A percentile compares a stretch with the other conserved stretches of the same genome.
These are phyloP conservation scores for Blastobotrys raffinosifermentans DNA, from an alignment of 1,139 yeast genomes.

Conservation along the genomic window DNA sequence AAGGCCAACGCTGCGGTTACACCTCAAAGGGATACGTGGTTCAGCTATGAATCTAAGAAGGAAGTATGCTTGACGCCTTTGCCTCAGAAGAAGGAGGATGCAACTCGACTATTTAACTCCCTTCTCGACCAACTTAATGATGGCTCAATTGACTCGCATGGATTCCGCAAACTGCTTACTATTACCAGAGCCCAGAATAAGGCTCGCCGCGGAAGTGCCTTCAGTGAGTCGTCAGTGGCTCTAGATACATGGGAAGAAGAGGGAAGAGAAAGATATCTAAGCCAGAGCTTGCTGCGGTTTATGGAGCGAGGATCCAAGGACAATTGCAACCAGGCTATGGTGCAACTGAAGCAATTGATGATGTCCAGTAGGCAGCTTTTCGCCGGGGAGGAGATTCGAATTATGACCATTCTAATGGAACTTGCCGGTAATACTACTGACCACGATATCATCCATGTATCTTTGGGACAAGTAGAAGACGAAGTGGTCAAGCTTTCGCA, in stretches of 20 bases:
- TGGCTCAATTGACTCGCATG: conserved; percentile 21
- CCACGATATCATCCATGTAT: conserved; percentile 17
- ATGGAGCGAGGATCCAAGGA: conserved; percentile 15
- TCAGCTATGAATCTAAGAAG: conserved; percentile 16
- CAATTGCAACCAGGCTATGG: conserved; percentile 20
- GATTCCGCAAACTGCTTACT: conserved; percentile 22
- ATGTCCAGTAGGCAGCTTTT: conserved; percentile 14
- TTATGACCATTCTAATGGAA: conserved; percentile 16
- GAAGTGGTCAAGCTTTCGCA: conserved; percentile 12
- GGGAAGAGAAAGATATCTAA: conserved; percentile 16
- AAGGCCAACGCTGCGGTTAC: no score
- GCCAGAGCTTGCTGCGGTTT: conserved; percentile 16
- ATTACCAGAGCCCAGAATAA: conserved; percentile 18
- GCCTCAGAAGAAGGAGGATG: conserved; percentile 21
- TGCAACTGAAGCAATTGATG: conserved; percentile 19
- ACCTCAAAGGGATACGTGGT: no score
- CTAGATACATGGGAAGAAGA: conserved; percentile 20
- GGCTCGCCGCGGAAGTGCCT: neutral
- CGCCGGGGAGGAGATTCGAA: conserved; percentile 12
- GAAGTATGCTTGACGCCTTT: conserved; percentile 20
- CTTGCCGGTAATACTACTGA: conserved; percentile 15
- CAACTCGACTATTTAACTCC: conserved; percentile 19
- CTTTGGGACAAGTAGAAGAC: conserved; percentile 20
- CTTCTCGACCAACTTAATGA: conserved; percentile 18
- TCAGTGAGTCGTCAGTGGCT: conserved; percentile 14